Conservation (phyloP, 495 filamentous ascomycete genomes). For the Rostrohypoxylon terebratum region DNA sequence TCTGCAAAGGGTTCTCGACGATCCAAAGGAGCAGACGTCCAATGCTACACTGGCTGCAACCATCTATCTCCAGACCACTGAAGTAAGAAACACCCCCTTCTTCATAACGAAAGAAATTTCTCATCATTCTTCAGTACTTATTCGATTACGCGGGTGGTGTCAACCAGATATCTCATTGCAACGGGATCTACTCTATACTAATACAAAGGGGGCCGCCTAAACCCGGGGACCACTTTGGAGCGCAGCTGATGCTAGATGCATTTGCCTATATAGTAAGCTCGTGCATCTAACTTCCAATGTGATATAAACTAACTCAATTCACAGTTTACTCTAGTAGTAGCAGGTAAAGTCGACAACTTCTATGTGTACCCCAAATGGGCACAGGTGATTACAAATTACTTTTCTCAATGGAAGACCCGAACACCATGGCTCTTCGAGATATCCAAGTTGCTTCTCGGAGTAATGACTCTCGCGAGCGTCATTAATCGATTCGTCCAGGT, state of each 20-base stretch:
- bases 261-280: conserved; percentile 26
- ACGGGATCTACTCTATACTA: conserved; percentile 32
- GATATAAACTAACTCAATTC: background rate
- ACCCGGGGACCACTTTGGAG: conserved; percentile 20
- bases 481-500: conserved; percentile 7
- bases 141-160: conserved; percentile 25
- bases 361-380: conserved; percentile 25
- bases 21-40: conserved; percentile 27
- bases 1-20: conserved; percentile 25
- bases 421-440: conserved; percentile 23
- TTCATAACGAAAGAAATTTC: background rate
- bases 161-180: conserved; percentile 31
- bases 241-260: conserved; percentile 32
- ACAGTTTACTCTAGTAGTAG: conserved; percentile 16
- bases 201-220: conserved; percentile 29
- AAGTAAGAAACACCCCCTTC: conserved; percentile 11
- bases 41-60: conserved; percentile 32
- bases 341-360: conserved; percentile 27
- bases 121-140: conserved; percentile 10
- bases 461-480: background rate
- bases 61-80: conserved; percentile 28
- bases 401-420: conserved; percentile 11
- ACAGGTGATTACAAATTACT: conserved; percentile 12
- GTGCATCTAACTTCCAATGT: background rate
- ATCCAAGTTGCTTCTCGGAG: conserved; percentile 17